These are phyloP conservation scores for Ophiostoma sp. DNA, from an alignment of 2,329 filamentous ascomycete species.

Conservation along the genomic window DNA sequence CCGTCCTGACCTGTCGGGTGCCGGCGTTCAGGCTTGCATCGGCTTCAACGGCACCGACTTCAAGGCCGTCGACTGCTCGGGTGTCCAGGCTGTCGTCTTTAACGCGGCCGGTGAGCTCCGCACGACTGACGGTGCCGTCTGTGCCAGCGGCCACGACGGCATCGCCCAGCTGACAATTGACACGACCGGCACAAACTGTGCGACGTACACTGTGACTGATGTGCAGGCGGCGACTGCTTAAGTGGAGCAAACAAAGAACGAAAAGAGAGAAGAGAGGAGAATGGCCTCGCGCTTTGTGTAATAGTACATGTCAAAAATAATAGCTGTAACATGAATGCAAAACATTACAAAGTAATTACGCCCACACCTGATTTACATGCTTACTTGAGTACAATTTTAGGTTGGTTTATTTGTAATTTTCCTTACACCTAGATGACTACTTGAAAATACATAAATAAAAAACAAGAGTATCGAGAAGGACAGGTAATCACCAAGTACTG, in stretches of 20 bases:
- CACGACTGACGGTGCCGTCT: constrained; percentile 36
- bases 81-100: constrained; percentile 34
- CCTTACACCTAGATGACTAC: not conserved
- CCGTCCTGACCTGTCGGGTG: constrained; percentile 39
- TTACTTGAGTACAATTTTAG: not conserved
- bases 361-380: not conserved
- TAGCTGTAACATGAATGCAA: not conserved
- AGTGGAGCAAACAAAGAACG: not conserved
- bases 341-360: not conserved
- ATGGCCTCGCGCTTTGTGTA: not conserved
- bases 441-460: not conserved
- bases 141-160: constrained; percentile 40
- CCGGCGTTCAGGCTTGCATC: constrained; percentile 41
- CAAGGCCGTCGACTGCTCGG: constrained; percentile 40
- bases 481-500: no score
- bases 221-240: constrained; percentile 26
- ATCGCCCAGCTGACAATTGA: constrained; percentile 38
- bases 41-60: constrained; percentile 44
- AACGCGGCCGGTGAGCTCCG: constrained; percentile 34
- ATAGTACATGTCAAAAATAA: not conserved
- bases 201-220: constrained; percentile 36
- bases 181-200: constrained; percentile 35
- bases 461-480: not conserved
- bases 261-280: not conserved
- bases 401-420: not conserved